Base-by-base conservation (phyloP, 345 rosid genomes). In the Gossypium turneri region DNA sequence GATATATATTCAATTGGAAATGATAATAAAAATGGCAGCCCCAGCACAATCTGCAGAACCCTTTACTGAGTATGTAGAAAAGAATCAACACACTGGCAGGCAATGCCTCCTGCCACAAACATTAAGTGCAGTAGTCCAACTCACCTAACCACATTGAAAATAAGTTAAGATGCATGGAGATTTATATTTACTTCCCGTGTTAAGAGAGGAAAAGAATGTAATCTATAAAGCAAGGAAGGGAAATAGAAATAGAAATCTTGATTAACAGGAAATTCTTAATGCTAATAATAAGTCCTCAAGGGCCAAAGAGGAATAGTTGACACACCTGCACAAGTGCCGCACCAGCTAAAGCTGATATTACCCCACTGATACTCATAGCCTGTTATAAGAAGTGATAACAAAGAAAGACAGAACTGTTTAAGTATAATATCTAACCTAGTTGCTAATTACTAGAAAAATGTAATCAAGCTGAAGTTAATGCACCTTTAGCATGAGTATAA, bases 241-340 rank as follows among this genome's bases (percentile, higher is more conserved):
- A 67, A 69, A 27, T 2, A 12, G 41, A 79, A 34, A 10, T 66
- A 66, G 24, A 67, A 65, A 17, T 63, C 52, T 24, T 17, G 12
- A 41, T n/a, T 67, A 34, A 47, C 70, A 71, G 56, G 34, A 51
- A 20, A 13, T 24, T 29, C 51, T 4, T 24, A 75, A 56, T 43
- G 65, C 22, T 62, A 70, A 71, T 27, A 19, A 70, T 65, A 41
- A 45, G 48, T 45, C 5, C 62, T 60, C 68, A 19, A 41, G 61
- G 29, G 68, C 10, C 10, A 78, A 82, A 75, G 78, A 67, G 72
- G 47, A 56, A 73, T 38, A 48, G 41, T 60, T 72, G 72, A 82
- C 20, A 72, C 65, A 94, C 99, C 97, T 95, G 99, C 78, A 95
- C 88, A 60, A 90, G 79, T 19, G 98, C 97, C 45, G 99, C 99